Base-by-base conservation (phyloP, 2,329 filamentous ascomycete species). In the Knufia fluminis region DNA sequence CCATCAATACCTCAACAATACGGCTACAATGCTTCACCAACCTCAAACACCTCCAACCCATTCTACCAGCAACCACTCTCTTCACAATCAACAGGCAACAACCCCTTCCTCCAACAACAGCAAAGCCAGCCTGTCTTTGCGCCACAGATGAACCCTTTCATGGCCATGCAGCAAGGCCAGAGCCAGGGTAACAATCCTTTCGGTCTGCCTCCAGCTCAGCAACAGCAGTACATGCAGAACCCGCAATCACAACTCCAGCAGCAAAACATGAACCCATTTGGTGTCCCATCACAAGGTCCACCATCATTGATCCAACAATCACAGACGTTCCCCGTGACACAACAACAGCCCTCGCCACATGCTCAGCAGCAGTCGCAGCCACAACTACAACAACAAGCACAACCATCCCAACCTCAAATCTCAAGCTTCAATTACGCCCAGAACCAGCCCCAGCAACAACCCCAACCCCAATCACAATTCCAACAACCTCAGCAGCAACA, bases 51-150 rank as follows among this genome's bases (percentile, higher is more conserved):
- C 48, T 28, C 45, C 3, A 72, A 72, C 54, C 69, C 69, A 3
- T 72, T 71, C 59, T 69, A 71, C 55, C 68, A 71, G 52, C 57
- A 60, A 36, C 6, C 52, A n/a, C 43, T 49, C 16, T 51, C 57
- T 10, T 39, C 55, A 31, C 55, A 58, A 40, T 54, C 55, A 12
- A 59, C 57, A 14, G 53, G 53, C 4, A 59, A 49, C 46, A 58
- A 60, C 46, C 56, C 57, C 12, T 60, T 56, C 35, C 43, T 56
- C n/a, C 32, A 41, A 14, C 56, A 57, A 32, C 44, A 46, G 28
- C 52, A 49, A 45, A 42, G 19, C 17, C 44, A 48, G 33, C 49
- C 31, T 36, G 23, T 26, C 7, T 48, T 44, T 23, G 45, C 52
- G 33, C 51, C 54, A 8, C 17, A 17, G 4, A 53, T 41, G 3